phyloP scores from a whole-genome alignment of 2,329 filamentous ascomycete genomes.

The Fusarium sp. region DNA sequence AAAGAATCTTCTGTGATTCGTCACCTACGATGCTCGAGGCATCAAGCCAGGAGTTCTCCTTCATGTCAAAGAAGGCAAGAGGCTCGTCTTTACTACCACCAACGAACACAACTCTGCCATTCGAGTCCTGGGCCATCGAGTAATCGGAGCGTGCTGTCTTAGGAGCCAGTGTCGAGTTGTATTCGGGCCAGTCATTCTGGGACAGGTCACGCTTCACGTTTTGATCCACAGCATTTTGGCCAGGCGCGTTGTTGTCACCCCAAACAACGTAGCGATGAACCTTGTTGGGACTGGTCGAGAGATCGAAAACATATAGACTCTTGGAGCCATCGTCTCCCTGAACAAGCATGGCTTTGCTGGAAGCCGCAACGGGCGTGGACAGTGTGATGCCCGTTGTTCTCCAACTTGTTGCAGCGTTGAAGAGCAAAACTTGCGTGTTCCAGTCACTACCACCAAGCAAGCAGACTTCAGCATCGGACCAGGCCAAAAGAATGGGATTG shows the following conservation, averaged over 20 bases:
- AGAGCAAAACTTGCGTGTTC: slow-evolving; percentile 78
- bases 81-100: slow-evolving; percentile 75
- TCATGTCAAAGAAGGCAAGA: slow-evolving; percentile 80
- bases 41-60: slow-evolving; percentile 81
- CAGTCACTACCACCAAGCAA: slow-evolving; percentile 74
- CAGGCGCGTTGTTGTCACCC: slow-evolving; percentile 65
- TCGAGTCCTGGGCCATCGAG: slow-evolving; percentile 72
- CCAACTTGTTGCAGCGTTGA: slow-evolving; percentile 72
- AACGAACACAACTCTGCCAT: slow-evolving; percentile 79
- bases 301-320: slow-evolving; percentile 80
- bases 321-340: slow-evolving; percentile 79
- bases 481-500: slow-evolving; percentile 77
- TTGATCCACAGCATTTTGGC: slow-evolving; percentile 57
- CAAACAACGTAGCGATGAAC: slow-evolving; percentile 77
- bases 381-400: slow-evolving; percentile 68
- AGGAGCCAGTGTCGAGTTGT: slow-evolving; percentile 80
- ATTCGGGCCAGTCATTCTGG: slow-evolving; percentile 75
- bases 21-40: slow-evolving; percentile 69
- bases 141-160: slow-evolving; percentile 66
- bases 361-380: slow-evolving; percentile 63
- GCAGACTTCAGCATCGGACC: slow-evolving; percentile 75
- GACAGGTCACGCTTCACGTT: slow-evolving; percentile 56
- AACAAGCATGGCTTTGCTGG: slow-evolving; percentile 71
- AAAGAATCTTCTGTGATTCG: slow-evolving; percentile 53
- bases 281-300: slow-evolving; percentile 76